These are phyloP conservation scores for Peronospora tabacina DNA, from an alignment of 352 stramenopile species.

Conservation along the genomic window DNA sequence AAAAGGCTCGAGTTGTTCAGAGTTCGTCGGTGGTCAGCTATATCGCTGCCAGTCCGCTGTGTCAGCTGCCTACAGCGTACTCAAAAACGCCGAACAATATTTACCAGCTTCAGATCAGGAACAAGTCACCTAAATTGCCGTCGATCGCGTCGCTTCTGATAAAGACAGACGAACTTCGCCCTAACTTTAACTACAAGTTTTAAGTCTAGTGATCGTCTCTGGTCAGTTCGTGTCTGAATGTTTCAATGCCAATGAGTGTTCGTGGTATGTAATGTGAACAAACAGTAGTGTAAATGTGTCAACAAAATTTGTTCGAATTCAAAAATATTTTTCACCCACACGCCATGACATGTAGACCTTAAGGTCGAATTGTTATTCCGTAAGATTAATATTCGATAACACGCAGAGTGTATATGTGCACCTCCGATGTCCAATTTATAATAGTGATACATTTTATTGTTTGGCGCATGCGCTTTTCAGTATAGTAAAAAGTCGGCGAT, in stretches of 20 bases:
- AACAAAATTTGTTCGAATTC: neutral
- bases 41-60: slow-evolving; percentile 3
- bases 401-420: too few species aligned
- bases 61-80: slow-evolving; percentile 22
- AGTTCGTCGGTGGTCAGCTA: neutral
- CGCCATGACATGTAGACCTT: too few species aligned
- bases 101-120: slow-evolving; percentile 16
- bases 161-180: slow-evolving; percentile 20
- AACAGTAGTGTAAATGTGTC: neutral
- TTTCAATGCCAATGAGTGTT: slow-evolving; percentile 15
- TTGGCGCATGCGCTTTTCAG: slow-evolving; percentile 2
- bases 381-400: too few species aligned
- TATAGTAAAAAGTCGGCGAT: too few species aligned
- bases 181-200: slow-evolving; percentile 27
- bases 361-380: too few species aligned
- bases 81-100: slow-evolving; percentile 9
- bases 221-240: slow-evolving; percentile 1
- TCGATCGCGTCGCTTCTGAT: slow-evolving; percentile 54
- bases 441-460: slow-evolving; percentile 27
- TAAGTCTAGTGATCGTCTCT: slow-evolving; percentile 9
- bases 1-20: slow-evolving; percentile 2
- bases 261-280: neutral
- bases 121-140: slow-evolving; percentile 36
- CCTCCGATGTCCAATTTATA: neutral
- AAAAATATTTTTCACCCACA: neutral